phyloP scores from a whole-genome alignment of 345 rosid genomes.

The Kandelia obovata region DNA sequence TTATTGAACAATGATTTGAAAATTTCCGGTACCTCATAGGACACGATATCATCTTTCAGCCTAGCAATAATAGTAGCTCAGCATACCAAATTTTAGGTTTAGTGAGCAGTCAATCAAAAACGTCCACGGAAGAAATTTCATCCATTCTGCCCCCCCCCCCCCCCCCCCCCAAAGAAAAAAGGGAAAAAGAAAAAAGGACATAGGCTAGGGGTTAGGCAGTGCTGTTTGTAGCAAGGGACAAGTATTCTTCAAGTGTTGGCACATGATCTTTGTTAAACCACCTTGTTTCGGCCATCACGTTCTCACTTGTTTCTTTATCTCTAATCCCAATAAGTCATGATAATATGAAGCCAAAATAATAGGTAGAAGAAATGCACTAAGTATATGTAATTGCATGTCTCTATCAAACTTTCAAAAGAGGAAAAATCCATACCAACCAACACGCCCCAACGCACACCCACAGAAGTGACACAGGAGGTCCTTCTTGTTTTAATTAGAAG shows the following conservation, averaged over 20 bases:
- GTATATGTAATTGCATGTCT: no score
- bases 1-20: no score
- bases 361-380: no score
- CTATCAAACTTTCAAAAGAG: no score
- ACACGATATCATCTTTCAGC: conserved; percentile 7
- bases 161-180: no score
- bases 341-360: no score
- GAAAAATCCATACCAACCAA: no score
- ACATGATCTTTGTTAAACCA: conserved; percentile 6
- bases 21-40: not conserved
- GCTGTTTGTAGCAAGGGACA: not conserved
- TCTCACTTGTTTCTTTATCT: conserved; percentile 9
- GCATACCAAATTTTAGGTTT: not conserved
- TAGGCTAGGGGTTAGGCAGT: not conserved
- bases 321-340: not conserved
- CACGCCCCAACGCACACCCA: no score
- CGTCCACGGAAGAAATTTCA: not conserved
- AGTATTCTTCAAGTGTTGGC: conserved; percentile 13
- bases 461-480: no score
- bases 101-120: conserved; percentile 13
- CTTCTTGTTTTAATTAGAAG: no score
- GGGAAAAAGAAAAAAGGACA: no score
- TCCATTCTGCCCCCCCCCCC: not conserved
- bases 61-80: not conserved
- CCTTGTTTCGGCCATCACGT: conserved; percentile 5